Evolutionary conservation across 352 stramenopile genomes (phyloP).

Genomic region (Globisporangium nodosum): DNA sequence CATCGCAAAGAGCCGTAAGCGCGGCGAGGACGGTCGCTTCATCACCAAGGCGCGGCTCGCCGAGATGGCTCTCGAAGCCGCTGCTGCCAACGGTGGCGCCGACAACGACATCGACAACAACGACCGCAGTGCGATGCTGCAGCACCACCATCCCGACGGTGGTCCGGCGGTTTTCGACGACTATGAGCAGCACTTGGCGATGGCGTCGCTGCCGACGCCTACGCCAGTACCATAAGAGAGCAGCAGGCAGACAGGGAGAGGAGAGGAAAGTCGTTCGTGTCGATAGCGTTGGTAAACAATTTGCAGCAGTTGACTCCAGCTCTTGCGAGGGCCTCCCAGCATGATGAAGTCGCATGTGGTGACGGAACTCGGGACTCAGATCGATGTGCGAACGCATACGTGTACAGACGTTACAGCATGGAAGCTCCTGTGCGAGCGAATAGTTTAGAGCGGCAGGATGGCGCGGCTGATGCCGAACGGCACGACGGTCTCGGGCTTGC

Average conservation of each 20-base stretch:
- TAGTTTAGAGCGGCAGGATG: constrained; percentile 41
- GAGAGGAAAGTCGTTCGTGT: neutral
- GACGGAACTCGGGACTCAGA: neutral
- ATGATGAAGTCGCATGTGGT: too few species aligned
- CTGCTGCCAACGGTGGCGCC: constrained; percentile 7
- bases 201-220: constrained; percentile 7
- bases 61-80: constrained; percentile 62
- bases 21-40: constrained; percentile 76
- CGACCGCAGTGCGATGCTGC: constrained; percentile 12
- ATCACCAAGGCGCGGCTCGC: constrained; percentile 72
- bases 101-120: neutral
- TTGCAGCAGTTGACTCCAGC: neutral
- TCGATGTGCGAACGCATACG: neutral
- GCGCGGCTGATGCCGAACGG: constrained; percentile 47
- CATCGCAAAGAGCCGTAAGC: constrained; percentile 79
- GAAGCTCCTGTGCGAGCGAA: neutral
- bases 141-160: constrained; percentile 14
- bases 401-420: neutral
- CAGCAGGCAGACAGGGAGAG: neutral
- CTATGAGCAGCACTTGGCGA: constrained; percentile 11
- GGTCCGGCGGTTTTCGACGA: constrained; percentile 8
- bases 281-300: neutral
- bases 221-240: constrained; percentile 6
- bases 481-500: constrained; percentile 28
- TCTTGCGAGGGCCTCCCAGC: too few species aligned